These are phyloP conservation scores for Cutaneotrichosporon sp. DNA, from an alignment of 1,284 basidiomycete genomes.

Conservation along the genomic window DNA sequence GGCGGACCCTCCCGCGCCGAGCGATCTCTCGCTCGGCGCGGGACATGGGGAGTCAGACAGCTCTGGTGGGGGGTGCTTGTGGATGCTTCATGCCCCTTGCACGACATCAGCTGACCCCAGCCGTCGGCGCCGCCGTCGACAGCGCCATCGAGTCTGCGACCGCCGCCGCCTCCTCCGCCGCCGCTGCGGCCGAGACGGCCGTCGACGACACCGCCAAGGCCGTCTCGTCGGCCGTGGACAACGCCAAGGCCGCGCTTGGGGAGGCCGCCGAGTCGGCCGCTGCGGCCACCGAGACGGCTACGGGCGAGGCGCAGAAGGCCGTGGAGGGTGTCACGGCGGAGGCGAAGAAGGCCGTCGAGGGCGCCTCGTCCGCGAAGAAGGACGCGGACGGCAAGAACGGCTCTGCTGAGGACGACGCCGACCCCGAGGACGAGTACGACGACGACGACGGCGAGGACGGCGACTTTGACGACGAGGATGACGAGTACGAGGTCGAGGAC, in stretches of 20 bases:
- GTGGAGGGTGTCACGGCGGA: background rate
- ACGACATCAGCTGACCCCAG: background rate
- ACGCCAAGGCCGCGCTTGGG: too few relatives aligned
- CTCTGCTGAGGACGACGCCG: slow-evolving; percentile 8
- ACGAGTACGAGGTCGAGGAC: slow-evolving; percentile 16
- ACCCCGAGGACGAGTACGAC: slow-evolving; percentile 15
- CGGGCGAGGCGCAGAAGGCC: too few relatives aligned
- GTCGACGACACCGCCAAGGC: background rate
- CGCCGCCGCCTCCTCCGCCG: background rate
- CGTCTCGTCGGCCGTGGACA: too few relatives aligned
- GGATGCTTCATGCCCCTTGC: background rate
- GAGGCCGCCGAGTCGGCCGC: too few relatives aligned
- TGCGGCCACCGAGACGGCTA: too few relatives aligned
- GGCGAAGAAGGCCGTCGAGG: background rate
- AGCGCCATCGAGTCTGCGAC: background rate
- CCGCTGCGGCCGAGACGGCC: background rate
- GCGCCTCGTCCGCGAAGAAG: background rate
- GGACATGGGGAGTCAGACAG: too few relatives aligned
- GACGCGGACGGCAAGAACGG: background rate
- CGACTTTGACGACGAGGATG: slow-evolving; percentile 27
- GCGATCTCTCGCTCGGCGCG: too few relatives aligned
- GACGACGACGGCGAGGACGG: slow-evolving; percentile 11
- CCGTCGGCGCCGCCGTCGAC: background rate
- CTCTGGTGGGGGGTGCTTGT: too few relatives aligned
- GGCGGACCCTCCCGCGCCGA: too few relatives aligned